A percentile compares a stretch with the other conserved stretches of the same genome.
These are phyloP conservation scores for Syzygium grande DNA, from an alignment of 345 rosid genomes.

Conservation along the genomic window DNA sequence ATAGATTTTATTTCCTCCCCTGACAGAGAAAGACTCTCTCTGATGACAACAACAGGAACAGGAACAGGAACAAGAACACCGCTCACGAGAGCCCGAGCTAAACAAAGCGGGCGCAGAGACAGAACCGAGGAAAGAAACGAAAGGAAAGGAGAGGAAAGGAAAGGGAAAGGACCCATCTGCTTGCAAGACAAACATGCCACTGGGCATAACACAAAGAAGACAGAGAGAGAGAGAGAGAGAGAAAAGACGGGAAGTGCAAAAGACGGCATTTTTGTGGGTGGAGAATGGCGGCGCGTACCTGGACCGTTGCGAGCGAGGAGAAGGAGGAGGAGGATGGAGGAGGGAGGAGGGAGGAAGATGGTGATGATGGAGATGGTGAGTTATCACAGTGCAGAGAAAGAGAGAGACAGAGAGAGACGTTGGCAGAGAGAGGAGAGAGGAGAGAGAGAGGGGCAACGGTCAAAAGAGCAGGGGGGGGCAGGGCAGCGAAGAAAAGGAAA, in stretches of 20 bases:
- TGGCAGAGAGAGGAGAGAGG: slow-evolving; percentile 6
- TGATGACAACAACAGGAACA: neutral
- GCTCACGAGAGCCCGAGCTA: neutral
- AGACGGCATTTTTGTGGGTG: neutral
- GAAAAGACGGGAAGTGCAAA: neutral
- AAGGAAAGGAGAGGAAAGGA: neutral
- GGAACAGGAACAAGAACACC: neutral
- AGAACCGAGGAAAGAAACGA: neutral
- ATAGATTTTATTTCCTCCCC: neutral
- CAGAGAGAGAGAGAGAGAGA: neutral
- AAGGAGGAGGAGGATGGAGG: neutral
- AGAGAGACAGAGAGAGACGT: slow-evolving; percentile 27
- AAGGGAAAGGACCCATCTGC: neutral
- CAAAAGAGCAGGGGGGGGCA: slow-evolving; percentile 13
- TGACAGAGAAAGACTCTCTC: neutral
- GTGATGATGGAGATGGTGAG: neutral
- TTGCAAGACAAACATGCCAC: neutral
- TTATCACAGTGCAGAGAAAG: neutral
- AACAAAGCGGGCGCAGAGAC: neutral
- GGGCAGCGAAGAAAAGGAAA: neutral
- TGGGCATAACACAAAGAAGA: neutral
- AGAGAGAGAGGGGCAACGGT: slow-evolving; percentile 46
- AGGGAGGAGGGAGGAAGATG: neutral
- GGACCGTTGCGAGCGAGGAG: neutral
- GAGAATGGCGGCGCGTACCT: neutral